These are phyloP conservation scores for Rhododendron kiyosumense DNA, from an alignment of 148 eudicot genomes.

Conservation along the genomic window DNA sequence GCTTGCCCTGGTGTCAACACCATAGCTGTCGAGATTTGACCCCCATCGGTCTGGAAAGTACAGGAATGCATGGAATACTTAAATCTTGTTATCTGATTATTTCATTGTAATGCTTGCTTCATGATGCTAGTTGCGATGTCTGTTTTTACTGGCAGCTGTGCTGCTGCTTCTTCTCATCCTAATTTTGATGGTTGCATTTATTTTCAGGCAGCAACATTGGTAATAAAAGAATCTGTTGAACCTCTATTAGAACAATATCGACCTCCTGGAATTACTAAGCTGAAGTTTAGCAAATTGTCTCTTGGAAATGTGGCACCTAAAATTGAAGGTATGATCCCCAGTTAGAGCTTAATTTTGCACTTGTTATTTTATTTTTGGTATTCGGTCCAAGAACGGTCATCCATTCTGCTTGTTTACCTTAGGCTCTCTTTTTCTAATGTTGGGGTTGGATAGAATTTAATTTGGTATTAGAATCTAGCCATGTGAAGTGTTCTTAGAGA, in stretches of 20 bases:
- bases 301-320: conserved; percentile 97
- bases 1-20: neutral
- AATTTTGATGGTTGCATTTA: neutral
- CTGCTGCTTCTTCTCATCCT: neutral
- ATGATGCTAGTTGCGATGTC: neutral
- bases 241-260: conserved; percentile 94
- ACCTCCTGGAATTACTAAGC: conserved; percentile 77
- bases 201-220: conserved; percentile 73
- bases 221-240: conserved; percentile 91
- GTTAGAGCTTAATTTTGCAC: neutral
- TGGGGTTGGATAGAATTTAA: neutral
- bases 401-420: neutral
- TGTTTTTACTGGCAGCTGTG: neutral
- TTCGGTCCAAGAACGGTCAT: neutral
- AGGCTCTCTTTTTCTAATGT: neutral
- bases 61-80: neutral
- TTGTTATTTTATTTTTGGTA: neutral
- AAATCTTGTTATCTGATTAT: neutral
- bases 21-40: neutral
- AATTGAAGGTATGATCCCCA: conserved; percentile 64
- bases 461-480: neutral
- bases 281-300: conserved; percentile 91
- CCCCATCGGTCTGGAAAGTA: neutral
- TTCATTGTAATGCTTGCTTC: neutral
- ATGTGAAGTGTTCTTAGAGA: neutral